These are phyloP conservation scores for Solanum pimpinellifolium DNA, from an alignment of 257 asterid genomes.

Conservation along the genomic window DNA sequence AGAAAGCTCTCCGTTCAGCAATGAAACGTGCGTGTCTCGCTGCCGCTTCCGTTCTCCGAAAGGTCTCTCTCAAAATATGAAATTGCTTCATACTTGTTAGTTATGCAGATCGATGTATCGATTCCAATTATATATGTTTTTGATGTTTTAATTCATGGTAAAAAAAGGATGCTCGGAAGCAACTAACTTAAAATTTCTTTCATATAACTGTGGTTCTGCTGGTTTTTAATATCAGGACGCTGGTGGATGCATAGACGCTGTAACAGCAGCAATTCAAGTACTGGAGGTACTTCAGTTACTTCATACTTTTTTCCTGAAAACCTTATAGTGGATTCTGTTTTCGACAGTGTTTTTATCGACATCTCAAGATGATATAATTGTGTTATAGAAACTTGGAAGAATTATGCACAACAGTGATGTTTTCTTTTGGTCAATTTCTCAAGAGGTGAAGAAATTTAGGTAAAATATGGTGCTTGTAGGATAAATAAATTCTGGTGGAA, in stretches of 20 bases:
- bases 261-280: conserved; percentile 73
- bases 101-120: background rate
- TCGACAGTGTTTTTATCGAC: background rate
- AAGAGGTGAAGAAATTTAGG: background rate
- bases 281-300: conserved; percentile 43
- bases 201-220: background rate
- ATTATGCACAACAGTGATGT: background rate
- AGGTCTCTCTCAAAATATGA: conserved; percentile 23
- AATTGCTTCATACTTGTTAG: background rate
- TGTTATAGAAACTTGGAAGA: background rate
- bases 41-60: conserved; percentile 68
- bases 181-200: background rate
- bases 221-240: conserved; percentile 28
- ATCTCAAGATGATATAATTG: background rate
- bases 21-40: conserved; percentile 81
- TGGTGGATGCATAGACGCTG: conserved; percentile 78
- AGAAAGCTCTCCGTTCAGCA: conserved; percentile 68
- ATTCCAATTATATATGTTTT: background rate
- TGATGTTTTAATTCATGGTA: background rate
- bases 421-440: background rate
- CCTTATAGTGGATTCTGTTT: background rate
- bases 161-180: background rate
- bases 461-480: background rate
- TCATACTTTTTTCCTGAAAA: background rate
- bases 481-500: background rate